Base-by-base conservation (phyloP, 768 basidiomycete species). In the Tricholomella constricta region DNA sequence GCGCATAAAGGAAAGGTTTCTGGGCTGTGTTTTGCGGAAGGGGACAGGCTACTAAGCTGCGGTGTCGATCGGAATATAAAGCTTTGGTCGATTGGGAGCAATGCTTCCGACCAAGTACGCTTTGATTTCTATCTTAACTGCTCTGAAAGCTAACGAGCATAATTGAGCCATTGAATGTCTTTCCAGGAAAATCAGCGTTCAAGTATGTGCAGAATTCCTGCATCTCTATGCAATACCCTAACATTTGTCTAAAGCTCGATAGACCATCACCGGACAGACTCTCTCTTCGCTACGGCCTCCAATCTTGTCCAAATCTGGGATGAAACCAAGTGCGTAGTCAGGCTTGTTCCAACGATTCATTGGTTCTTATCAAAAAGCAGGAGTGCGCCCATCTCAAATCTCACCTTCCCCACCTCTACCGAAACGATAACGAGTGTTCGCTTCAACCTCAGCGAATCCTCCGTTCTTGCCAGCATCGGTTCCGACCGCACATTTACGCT, bases 291-390 rank as follows among this genome's bases (percentile, higher is more conserved):
- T 0, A 95, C 96, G 0, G 94, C 94, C 2, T 96, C 94, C 0
- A 92, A 88, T 61, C 80, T 83, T 43, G 94, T 99, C 6, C 96
- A 98, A 68, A 80, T 99, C 59, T 99, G 97, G 97, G 97, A 99
- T 61, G 94, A 98, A 70, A 95, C 88, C 32, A 93, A 93, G 91
- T 93, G 50, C n/a, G 84, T 63, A 22, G 1, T 43, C 38, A 25
- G 27, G 29, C 36, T 29, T 40, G 37, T 36, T 14, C 36, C 25
- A 32, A 41, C 26, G 41, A 26, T 34, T 8, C 25, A 32, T 40
- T n/a, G 36, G 51, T 55, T 49, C 26, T 36, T 43, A 46, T 55
- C 23, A 22, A 38, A 37, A 52, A 3, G n/a, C 53, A 93, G 91
- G 77, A 92, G 86, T 49, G 83, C 90, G 2, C 86, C 94, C 10